phyloP scores from a whole-genome alignment of 2,329 filamentous ascomycete genomes.

The Cryphonectria parasitica region DNA sequence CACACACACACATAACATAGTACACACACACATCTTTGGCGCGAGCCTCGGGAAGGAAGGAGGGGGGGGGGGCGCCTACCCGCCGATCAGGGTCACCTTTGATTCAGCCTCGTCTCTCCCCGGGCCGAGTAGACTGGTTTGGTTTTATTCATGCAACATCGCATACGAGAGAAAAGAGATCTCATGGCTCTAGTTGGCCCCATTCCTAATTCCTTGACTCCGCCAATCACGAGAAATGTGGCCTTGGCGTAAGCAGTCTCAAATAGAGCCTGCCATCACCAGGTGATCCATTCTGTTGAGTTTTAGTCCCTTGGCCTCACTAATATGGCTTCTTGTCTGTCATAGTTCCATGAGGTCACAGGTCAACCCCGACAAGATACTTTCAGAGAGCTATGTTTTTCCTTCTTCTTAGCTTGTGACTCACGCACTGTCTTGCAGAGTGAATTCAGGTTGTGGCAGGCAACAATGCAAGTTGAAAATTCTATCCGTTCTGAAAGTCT shows the following conservation, averaged over 20 bases:
- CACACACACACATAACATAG: not conserved
- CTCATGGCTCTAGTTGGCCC: not conserved
- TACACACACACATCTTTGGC: not conserved
- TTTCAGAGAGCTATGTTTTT: not conserved
- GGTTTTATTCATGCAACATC: not conserved
- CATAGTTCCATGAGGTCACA: not conserved
- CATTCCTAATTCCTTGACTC: not conserved
- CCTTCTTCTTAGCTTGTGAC: not conserved
- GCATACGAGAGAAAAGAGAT: not conserved
- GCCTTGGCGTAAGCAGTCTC: not conserved
- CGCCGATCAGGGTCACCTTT: constrained; percentile 8
- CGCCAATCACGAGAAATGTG: not conserved
- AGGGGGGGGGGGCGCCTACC: not conserved
- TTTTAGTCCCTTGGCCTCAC: not conserved
- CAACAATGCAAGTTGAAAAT: not conserved
- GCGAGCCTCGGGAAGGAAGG: not conserved
- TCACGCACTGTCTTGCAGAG: not conserved
- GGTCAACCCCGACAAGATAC: not conserved
- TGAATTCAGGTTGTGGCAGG: not conserved
- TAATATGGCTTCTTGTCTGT: not conserved
- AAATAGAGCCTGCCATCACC: not conserved
- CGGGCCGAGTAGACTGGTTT: not conserved
- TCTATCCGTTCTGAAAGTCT: not conserved
- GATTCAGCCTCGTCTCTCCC: constrained; percentile 7
- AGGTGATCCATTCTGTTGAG: not conserved